These are phyloP conservation scores for Angomonas ambiguus DNA, from an alignment of 208 protist species.

Conservation along the genomic window DNA sequence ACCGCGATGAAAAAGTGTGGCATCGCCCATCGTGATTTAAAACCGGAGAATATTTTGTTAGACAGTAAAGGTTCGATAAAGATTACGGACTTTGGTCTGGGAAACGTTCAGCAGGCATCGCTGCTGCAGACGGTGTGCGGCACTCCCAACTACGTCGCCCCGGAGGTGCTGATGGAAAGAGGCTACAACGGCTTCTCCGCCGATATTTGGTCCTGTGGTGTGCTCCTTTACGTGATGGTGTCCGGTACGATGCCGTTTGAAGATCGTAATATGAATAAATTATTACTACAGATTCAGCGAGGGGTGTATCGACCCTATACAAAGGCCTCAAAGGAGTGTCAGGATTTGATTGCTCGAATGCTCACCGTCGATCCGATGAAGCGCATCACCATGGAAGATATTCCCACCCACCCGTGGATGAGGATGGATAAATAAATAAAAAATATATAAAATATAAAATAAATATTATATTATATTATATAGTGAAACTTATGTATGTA, in stretches of 20 bases:
- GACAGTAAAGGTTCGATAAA: constrained; percentile 78
- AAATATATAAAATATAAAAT: constrained; percentile 12
- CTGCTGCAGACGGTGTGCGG: constrained; percentile 90
- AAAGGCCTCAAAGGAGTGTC: constrained; percentile 59
- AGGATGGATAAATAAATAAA: constrained; percentile 55
- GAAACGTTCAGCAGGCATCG: constrained; percentile 70
- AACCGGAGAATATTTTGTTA: constrained; percentile 90
- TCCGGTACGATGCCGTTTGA: constrained; percentile 92
- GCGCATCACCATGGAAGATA: constrained; percentile 84
- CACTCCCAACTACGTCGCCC: constrained; percentile 90
- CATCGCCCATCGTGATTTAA: constrained; percentile 89
- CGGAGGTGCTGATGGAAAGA: constrained; percentile 90
- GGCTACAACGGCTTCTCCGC: constrained; percentile 93
- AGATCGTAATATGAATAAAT: constrained; percentile 80
- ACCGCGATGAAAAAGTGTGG: constrained; percentile 88
- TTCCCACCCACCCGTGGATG: constrained; percentile 90
- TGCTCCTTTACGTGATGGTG: constrained; percentile 96
- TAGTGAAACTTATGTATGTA: too few relatives aligned
- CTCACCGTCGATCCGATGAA: constrained; percentile 78
- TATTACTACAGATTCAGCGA: constrained; percentile 90
- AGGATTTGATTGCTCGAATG: constrained; percentile 76
- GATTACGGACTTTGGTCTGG: constrained; percentile 92
- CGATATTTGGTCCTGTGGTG: constrained; percentile 96
- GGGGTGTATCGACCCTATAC: constrained; percentile 85
- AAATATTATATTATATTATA: background rate